phyloP scores from a whole-genome alignment of 345 rosid species.

The Pistacia atlantica region DNA sequence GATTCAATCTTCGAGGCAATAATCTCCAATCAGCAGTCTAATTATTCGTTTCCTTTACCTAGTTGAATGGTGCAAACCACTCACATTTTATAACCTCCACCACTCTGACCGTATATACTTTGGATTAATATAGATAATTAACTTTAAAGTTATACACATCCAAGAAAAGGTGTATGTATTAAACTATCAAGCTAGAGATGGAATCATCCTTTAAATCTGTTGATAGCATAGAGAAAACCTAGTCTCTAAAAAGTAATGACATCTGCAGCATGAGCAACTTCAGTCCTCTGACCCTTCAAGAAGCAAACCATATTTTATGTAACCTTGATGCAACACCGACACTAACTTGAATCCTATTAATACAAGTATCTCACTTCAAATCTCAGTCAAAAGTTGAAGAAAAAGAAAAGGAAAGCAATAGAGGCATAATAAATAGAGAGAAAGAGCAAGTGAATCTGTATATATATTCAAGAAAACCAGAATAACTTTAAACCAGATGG shows the following conservation, averaged over 20 bases:
- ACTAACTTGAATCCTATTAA: neutral
- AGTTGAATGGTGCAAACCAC: too few relatives aligned
- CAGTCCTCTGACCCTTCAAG: neutral
- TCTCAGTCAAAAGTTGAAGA: neutral
- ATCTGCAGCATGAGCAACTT: neutral
- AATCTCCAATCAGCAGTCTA: too few relatives aligned
- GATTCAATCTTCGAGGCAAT: too few relatives aligned
- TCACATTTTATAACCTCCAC: too few relatives aligned
- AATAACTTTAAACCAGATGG: too few relatives aligned
- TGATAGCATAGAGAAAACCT: neutral
- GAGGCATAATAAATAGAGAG: neutral
- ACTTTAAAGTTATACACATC: too few relatives aligned
- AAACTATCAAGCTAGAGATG: too few relatives aligned
- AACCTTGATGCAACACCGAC: neutral
- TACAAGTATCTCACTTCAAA: neutral
- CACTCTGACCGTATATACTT: too few relatives aligned
- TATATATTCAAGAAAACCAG: neutral
- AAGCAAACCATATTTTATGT: constrained; percentile 3
- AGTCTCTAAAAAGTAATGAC: neutral
- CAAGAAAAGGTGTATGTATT: too few relatives aligned
- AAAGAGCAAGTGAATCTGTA: neutral
- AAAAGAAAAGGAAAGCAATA: neutral
- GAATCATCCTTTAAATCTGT: too few relatives aligned
- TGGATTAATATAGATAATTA: too few relatives aligned
- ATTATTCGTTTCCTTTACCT: too few relatives aligned